Percentiles rank a stretch among this genome's conserved stretches.
Evolutionary conservation across 1,139 yeast genomes (phyloP).

Genomic region (Zygotorulaspora mrakii): DNA sequence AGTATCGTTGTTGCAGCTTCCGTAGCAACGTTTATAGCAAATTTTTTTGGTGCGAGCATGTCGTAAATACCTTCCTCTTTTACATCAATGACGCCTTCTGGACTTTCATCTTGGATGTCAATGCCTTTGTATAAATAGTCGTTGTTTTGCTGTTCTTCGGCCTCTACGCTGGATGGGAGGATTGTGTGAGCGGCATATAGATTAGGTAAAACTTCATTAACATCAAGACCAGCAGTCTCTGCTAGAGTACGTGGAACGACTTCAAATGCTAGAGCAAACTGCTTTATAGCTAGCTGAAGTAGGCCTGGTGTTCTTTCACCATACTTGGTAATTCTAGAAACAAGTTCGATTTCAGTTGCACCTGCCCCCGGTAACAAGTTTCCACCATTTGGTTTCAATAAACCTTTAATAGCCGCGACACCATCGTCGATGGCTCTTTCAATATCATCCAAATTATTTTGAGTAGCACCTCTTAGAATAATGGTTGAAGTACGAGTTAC

Average conservation of each 20-base stretch:
- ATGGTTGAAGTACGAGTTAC: constrained; percentile 83
- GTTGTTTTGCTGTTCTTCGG: constrained; percentile 32
- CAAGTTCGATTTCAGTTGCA: constrained; percentile 88
- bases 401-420: constrained; percentile 85
- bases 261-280: constrained; percentile 92
- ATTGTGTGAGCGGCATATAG: constrained; percentile 78
- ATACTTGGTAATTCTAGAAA: constrained; percentile 68
- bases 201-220: constrained; percentile 81
- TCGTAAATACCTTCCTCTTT: constrained; percentile 70
- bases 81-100: constrained; percentile 70
- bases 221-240: constrained; percentile 90
- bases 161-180: constrained; percentile 20
- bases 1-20: constrained; percentile 92
- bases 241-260: constrained; percentile 89
- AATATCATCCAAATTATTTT: constrained; percentile 84
- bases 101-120: constrained; percentile 64
- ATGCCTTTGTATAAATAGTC: constrained; percentile 55
- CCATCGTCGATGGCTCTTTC: constrained; percentile 98
- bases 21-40: constrained; percentile 90
- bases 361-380: constrained; percentile 95
- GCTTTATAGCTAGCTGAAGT: constrained; percentile 87
- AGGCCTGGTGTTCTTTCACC: constrained; percentile 96
- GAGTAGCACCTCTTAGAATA: constrained; percentile 95
- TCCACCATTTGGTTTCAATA: constrained; percentile 62
- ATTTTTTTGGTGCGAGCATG: constrained; percentile 71